These are phyloP conservation scores for Pugionium cornutum DNA, from an alignment of 345 rosid species.

Conservation along the genomic window DNA sequence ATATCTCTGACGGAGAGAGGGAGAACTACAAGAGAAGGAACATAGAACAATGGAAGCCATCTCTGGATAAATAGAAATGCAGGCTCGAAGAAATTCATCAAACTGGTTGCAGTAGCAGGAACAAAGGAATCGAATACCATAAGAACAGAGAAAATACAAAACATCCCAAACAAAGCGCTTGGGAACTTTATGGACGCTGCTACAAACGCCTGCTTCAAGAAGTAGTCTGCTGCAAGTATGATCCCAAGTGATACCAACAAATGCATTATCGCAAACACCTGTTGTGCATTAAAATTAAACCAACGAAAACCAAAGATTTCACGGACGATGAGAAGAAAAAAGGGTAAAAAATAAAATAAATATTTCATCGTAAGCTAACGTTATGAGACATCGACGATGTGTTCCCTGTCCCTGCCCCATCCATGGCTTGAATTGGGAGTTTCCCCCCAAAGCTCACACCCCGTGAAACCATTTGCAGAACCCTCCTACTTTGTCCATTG, in stretches of 20 bases:
- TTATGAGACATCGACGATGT: slow-evolving; percentile 51
- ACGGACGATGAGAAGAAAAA: neutral
- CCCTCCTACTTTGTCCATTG: slow-evolving; percentile 34
- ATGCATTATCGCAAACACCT: slow-evolving; percentile 68
- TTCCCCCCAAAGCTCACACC: slow-evolving; percentile 37
- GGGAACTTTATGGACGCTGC: slow-evolving; percentile 94
- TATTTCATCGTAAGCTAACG: slow-evolving; percentile 34
- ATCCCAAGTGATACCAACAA: slow-evolving; percentile 80
- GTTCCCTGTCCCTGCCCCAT: slow-evolving; percentile 47
- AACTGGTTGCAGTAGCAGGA: slow-evolving; percentile 65
- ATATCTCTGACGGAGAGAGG: slow-evolving; percentile 89
- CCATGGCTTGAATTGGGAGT: slow-evolving; percentile 43
- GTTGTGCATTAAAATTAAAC: neutral
- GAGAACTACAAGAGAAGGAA: slow-evolving; percentile 84
- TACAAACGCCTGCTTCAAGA: slow-evolving; percentile 72
- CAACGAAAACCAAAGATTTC: neutral
- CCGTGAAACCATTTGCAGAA: slow-evolving; percentile 47
- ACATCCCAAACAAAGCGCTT: slow-evolving; percentile 94
- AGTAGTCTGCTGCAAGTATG: slow-evolving; percentile 73
- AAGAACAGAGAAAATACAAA: slow-evolving; percentile 83
- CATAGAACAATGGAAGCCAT: slow-evolving; percentile 96
- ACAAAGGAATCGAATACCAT: slow-evolving; percentile 58
- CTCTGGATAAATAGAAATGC: slow-evolving; percentile 83
- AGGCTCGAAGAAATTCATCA: slow-evolving; percentile 85
- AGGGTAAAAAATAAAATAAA: neutral